Evolutionary conservation across 2,329 filamentous ascomycete genomes (phyloP).

Genomic region (Neofusicoccum parvum): DNA sequence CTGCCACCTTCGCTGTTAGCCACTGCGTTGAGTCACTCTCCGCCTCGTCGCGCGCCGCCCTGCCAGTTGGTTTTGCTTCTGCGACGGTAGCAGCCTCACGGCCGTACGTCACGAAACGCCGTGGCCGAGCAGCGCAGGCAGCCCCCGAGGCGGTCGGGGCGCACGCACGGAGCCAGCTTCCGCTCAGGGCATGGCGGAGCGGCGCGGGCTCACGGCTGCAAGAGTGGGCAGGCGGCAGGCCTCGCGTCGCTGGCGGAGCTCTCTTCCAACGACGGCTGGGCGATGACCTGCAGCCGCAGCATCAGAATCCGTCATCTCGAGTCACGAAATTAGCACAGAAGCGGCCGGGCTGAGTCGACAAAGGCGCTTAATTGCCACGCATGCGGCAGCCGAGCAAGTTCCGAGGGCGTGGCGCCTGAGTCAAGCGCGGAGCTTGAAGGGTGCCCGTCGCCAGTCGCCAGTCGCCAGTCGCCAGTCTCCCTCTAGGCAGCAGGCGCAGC

Average conservation of each 20-base stretch:
- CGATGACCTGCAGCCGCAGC: slow-evolving; percentile 9
- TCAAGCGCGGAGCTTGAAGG: background rate
- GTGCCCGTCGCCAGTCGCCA: too few relatives aligned
- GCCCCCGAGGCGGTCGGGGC: background rate
- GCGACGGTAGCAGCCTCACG: slow-evolving; percentile 15
- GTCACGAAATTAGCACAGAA: background rate
- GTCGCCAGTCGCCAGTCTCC: background rate
- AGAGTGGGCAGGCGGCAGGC: background rate
- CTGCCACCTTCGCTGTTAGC: background rate
- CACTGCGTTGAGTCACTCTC: slow-evolving; percentile 10
- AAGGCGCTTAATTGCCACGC: slow-evolving; percentile 3
- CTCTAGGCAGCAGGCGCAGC: background rate
- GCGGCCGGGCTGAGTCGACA: background rate
- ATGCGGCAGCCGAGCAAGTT: slow-evolving; percentile 8
- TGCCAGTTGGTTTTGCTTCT: background rate
- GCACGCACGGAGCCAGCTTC: background rate
- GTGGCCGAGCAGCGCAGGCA: background rate
- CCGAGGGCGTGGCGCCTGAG: background rate
- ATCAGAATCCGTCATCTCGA: slow-evolving; percentile 1
- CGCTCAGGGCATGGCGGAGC: slow-evolving; percentile 15
- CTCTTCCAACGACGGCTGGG: background rate
- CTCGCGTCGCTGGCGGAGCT: background rate
- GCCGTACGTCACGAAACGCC: slow-evolving; percentile 15
- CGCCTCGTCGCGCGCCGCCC: slow-evolving; percentile 1
- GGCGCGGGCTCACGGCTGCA: slow-evolving; percentile 7